phyloP scores from a whole-genome alignment of 2,329 filamentous ascomycete genomes.

The Neofusicoccum laricinum region DNA sequence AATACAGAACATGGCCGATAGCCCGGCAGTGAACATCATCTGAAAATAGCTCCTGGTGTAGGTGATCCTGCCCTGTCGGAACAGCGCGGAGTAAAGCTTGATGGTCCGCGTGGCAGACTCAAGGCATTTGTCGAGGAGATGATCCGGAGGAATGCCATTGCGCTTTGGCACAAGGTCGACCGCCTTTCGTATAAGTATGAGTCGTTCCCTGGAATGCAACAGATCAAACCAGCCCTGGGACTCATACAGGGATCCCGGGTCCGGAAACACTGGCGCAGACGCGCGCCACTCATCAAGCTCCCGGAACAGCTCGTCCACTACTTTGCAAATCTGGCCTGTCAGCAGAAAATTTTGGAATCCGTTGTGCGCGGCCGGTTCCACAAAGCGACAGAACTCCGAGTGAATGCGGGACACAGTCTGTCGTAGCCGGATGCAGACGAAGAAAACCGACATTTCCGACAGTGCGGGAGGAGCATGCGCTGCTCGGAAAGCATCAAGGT shows the following conservation, averaged over 20 bases:
- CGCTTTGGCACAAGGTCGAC: conserved; percentile 35
- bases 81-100: conserved; percentile 38
- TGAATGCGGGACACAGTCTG: conserved; percentile 43
- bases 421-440: conserved; percentile 38
- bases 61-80: conserved; percentile 36
- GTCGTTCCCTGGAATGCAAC: conserved; percentile 39
- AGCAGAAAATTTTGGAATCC: neutral
- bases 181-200: conserved; percentile 41
- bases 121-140: conserved; percentile 28
- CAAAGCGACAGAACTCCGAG: conserved; percentile 25
- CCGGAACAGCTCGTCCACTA: conserved; percentile 24
- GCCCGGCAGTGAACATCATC: conserved; percentile 45
- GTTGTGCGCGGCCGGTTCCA: neutral
- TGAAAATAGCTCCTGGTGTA: conserved; percentile 51
- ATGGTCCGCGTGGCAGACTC: conserved; percentile 39
- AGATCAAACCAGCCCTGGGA: conserved; percentile 46
- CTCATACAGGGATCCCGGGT: conserved; percentile 42
- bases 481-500: conserved; percentile 22
- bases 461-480: conserved; percentile 11
- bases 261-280: conserved; percentile 30
- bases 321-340: neutral
- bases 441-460: conserved; percentile 39
- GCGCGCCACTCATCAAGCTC: conserved; percentile 39
- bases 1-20: conserved; percentile 31
- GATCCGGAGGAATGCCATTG: conserved; percentile 13